Percentiles rank a stretch among this genome's conserved stretches.
Conservation (phyloP, 768 basidiomycete genomes). For the Mycena leptocephala region DNA sequence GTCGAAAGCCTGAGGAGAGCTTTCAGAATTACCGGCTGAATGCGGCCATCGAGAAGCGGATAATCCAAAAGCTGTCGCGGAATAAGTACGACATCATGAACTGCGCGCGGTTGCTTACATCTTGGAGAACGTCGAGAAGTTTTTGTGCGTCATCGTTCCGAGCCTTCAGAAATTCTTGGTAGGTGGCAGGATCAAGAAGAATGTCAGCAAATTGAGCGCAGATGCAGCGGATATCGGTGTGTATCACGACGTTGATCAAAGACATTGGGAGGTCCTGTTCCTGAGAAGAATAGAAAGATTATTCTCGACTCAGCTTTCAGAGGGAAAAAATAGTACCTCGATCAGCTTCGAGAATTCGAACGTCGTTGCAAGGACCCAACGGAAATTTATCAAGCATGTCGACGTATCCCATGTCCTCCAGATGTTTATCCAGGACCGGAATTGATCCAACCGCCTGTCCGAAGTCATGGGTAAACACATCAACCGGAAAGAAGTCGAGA, state of each 20-base stretch:
- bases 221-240: conserved; percentile 31
- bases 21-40: conserved; percentile 32
- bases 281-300: not conserved
- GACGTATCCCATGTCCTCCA: conserved; percentile 29
- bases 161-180: conserved; percentile 24
- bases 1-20: conserved; percentile 29
- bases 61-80: conserved; percentile 31
- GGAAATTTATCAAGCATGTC: conserved; percentile 30
- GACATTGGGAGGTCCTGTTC: conserved; percentile 19
- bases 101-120: conserved; percentile 5
- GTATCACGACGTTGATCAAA: conserved; percentile 27
- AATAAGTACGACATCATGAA: not conserved
- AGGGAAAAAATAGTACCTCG: conserved; percentile 9
- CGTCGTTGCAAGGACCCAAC: conserved; percentile 12
- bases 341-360: conserved; percentile 25
- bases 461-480: not conserved
- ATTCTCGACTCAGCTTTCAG: not conserved
- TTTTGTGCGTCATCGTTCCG: conserved; percentile 32
- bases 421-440: conserved; percentile 10
- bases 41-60: conserved; percentile 24
- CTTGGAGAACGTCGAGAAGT: conserved; percentile 40
- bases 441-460: conserved; percentile 12
- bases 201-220: conserved; percentile 27
- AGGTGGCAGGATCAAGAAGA: not conserved
- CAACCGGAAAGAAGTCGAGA: not conserved